Conservation (phyloP, 176 grass and related monocot species). For the Cocos nucifera region DNA sequence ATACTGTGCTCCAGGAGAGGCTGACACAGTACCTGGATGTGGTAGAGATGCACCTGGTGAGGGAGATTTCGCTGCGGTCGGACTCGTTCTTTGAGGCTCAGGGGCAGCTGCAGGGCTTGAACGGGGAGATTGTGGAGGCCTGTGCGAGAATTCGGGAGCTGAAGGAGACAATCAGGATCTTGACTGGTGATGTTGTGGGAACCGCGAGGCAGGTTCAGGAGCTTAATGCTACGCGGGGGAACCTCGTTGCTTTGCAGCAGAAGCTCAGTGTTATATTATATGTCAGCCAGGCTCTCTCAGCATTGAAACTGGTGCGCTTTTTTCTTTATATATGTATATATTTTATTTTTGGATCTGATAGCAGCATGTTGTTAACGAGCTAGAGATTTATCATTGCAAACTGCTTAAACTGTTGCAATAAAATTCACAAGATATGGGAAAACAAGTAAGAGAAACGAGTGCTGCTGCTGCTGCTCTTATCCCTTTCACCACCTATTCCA, state of each 20-base stretch:
- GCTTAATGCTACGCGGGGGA: conserved; percentile 61
- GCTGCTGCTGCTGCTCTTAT: too few relatives aligned
- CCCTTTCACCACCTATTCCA: too few relatives aligned
- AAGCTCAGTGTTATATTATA: conserved; percentile 94
- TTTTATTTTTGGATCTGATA: background rate
- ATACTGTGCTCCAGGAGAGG: conserved; percentile 62
- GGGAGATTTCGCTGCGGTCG: conserved; percentile 69
- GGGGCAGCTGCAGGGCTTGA: conserved; percentile 50
- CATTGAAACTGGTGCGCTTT: conserved; percentile 59
- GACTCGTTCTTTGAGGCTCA: conserved; percentile 90
- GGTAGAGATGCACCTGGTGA: conserved; percentile 77
- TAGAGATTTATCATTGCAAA: too few relatives aligned
- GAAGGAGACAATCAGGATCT: conserved; percentile 50
- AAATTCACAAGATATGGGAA: too few relatives aligned
- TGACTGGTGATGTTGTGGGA: conserved; percentile 74
- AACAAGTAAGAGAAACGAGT: too few relatives aligned
- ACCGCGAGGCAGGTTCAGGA: conserved; percentile 76
- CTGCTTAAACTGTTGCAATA: too few relatives aligned
- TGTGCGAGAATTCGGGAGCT: conserved; percentile 77
- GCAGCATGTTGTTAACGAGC: too few relatives aligned
- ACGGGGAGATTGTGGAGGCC: conserved; percentile 71
- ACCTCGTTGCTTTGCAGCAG: conserved; percentile 70
- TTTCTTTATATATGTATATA: background rate
- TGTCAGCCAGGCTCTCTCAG: conserved; percentile 68
- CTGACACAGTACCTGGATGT: conserved; percentile 83